Percentiles rank a stretch among this genome's conserved stretches.
phyloP scores from a whole-genome alignment of 2,329 filamentous ascomycete species.

The Westerdykella aurantiaca region DNA sequence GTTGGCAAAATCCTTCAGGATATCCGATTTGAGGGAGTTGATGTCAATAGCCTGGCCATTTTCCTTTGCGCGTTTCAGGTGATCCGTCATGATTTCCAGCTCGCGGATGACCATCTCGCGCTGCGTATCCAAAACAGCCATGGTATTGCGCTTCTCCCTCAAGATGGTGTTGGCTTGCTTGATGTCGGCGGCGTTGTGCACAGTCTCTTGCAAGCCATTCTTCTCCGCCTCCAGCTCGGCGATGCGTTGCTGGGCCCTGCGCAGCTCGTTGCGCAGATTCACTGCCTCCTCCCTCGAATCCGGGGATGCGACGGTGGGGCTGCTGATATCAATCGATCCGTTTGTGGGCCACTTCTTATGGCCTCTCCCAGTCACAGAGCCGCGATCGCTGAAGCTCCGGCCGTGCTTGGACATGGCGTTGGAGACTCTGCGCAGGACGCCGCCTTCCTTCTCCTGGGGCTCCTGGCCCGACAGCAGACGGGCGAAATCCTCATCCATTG shows the following conservation, averaged over 20 bases:
- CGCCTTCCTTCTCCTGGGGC: conserved; percentile 39
- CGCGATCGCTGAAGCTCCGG: conserved; percentile 70
- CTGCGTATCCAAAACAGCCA: conserved; percentile 88
- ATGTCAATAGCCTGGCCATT: conserved; percentile 74
- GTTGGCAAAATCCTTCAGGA: conserved; percentile 57
- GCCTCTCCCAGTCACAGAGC: conserved; percentile 31
- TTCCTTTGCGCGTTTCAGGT: conserved; percentile 80
- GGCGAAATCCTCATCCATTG: conserved; percentile 92
- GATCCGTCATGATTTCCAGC: conserved; percentile 81
- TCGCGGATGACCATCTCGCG: conserved; percentile 93
- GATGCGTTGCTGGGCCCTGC: conserved; percentile 76
- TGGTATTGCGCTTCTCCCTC: conserved; percentile 88
- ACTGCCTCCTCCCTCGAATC: conserved; percentile 43
- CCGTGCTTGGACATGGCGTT: conserved; percentile 84
- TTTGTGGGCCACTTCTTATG: conserved; percentile 40
- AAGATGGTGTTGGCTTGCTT: conserved; percentile 82
- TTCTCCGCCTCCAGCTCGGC: conserved; percentile 82
- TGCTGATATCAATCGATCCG: conserved; percentile 55
- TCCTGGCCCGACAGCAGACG: conserved; percentile 78
- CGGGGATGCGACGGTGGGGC: conserved; percentile 60
- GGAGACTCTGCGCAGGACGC: conserved; percentile 77
- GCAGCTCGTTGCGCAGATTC: conserved; percentile 62
- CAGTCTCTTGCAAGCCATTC: conserved; percentile 46
- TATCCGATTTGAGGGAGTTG: conserved; percentile 59
- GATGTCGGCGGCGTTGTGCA: conserved; percentile 56